These are phyloP conservation scores for Penicillium maclennaniae DNA, from an alignment of 495 filamentous ascomycete genomes.

Conservation along the genomic window DNA sequence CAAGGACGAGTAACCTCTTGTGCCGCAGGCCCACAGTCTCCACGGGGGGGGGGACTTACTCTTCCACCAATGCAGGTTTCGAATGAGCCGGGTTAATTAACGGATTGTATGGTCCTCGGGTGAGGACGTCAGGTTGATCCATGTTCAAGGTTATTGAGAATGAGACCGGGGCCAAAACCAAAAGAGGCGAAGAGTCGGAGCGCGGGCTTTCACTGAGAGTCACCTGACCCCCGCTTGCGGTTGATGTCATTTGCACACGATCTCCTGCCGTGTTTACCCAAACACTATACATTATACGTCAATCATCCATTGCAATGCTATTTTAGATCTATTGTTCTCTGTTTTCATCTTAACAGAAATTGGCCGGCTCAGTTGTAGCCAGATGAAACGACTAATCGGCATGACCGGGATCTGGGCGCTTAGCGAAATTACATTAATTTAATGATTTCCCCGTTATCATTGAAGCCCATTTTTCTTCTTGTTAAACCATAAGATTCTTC, in stretches of 20 bases:
- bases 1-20: neutral
- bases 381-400: too few species aligned
- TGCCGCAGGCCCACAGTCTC: neutral
- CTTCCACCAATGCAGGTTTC: constrained; percentile 38
- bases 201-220: neutral
- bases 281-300: too few species aligned
- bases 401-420: too few species aligned
- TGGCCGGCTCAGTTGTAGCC: too few species aligned
- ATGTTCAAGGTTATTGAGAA: constrained; percentile 4
- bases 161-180: neutral
- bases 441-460: too few species aligned
- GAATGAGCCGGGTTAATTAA: constrained; percentile 34
- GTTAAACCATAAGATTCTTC: too few species aligned
- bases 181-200: neutral
- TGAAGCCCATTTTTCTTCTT: too few species aligned
- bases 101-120: constrained; percentile 32
- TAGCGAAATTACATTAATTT: too few species aligned
- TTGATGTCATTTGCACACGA: constrained; percentile 8
- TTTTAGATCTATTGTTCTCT: too few species aligned
- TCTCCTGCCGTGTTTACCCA: neutral
- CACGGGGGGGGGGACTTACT: constrained; percentile 27
- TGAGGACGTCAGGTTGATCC: constrained; percentile 8
- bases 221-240: constrained; percentile 7
- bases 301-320: too few species aligned
- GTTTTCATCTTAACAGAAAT: too few species aligned